phyloP scores from a whole-genome alignment of 2,329 filamentous ascomycete genomes.

The Penicillium sp. region DNA sequence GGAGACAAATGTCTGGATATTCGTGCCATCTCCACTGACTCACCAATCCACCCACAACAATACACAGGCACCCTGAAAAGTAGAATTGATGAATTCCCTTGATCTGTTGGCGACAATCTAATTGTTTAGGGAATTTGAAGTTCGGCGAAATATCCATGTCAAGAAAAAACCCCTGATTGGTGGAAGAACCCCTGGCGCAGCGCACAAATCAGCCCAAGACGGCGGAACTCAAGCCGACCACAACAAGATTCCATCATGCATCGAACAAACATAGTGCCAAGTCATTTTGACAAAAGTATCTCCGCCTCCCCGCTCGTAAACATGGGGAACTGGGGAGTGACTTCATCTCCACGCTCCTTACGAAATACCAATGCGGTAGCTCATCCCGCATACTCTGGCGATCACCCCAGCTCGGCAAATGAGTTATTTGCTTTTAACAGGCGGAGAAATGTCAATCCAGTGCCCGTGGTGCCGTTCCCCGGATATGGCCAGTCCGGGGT shows the following conservation, averaged over 20 bases:
- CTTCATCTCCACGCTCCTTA: background rate
- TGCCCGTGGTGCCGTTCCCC: slow-evolving; percentile 6
- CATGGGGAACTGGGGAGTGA: slow-evolving; percentile 20
- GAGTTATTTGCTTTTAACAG: slow-evolving; percentile 20
- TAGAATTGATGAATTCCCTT: no score
- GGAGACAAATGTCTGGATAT: no score
- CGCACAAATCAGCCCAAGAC: slow-evolving; percentile 16
- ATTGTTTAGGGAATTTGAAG: background rate
- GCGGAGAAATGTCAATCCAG: slow-evolving; percentile 24
- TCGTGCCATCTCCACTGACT: no score
- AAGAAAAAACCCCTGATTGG: slow-evolving; percentile 17
- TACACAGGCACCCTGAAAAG: no score
- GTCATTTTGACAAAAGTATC: background rate
- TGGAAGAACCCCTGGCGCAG: slow-evolving; percentile 17
- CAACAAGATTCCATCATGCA: background rate
- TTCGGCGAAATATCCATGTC: background rate
- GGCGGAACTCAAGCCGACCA: slow-evolving; percentile 13
- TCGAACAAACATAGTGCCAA: background rate
- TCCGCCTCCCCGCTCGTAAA: slow-evolving; percentile 12
- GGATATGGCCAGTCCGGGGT: background rate
- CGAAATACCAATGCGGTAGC: background rate
- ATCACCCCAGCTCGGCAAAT: background rate
- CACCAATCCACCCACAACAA: no score
- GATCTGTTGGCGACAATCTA: background rate
- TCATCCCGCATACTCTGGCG: slow-evolving; percentile 2